phyloP scores from a whole-genome alignment of 495 filamentous ascomycete genomes.

The Penicillium samsonianum region DNA sequence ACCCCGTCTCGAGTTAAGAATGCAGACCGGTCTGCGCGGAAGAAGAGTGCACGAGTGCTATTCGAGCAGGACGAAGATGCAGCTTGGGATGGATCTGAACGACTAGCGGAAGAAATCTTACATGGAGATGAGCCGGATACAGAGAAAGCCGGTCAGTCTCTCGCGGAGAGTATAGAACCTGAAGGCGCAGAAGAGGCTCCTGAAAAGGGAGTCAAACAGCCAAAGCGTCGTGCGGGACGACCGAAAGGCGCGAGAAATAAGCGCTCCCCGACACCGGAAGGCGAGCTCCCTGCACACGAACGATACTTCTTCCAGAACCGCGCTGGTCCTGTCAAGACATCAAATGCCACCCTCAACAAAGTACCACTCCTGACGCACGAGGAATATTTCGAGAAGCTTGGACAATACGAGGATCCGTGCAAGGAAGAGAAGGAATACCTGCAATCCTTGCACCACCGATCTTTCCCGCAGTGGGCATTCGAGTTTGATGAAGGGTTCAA shows the following conservation, averaged over 20 bases:
- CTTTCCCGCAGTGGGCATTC: conserved; percentile 90
- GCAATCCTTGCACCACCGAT: conserved; percentile 70
- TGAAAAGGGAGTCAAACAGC: conserved; percentile 41
- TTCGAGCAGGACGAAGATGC: conserved; percentile 74
- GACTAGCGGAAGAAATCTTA: conserved; percentile 71
- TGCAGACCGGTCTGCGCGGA: conserved; percentile 79
- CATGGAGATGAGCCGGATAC: conserved; percentile 43
- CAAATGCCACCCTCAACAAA: conserved; percentile 78
- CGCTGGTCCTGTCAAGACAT: conserved; percentile 76
- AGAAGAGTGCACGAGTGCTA: conserved; percentile 76
- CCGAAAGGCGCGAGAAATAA: conserved; percentile 63
- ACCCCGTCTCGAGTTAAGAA: conserved; percentile 63
- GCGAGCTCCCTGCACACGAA: conserved; percentile 80
- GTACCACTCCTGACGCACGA: conserved; percentile 80
- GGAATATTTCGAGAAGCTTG: conserved; percentile 77
- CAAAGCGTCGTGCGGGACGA: conserved; percentile 60
- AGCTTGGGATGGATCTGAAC: conserved; percentile 72
- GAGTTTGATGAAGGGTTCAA: conserved; percentile 89
- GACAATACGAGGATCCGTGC: conserved; percentile 70
- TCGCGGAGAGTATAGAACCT: conserved; percentile 41
- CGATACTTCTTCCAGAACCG: conserved; percentile 93
- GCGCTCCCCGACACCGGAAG: conserved; percentile 76
- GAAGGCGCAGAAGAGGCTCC: conserved; percentile 32
- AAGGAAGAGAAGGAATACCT: conserved; percentile 68
- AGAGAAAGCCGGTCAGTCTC: conserved; percentile 40